Evolutionary conservation across 768 basidiomycete species (phyloP).

Genomic region (Pleurotus pulmonarius): DNA sequence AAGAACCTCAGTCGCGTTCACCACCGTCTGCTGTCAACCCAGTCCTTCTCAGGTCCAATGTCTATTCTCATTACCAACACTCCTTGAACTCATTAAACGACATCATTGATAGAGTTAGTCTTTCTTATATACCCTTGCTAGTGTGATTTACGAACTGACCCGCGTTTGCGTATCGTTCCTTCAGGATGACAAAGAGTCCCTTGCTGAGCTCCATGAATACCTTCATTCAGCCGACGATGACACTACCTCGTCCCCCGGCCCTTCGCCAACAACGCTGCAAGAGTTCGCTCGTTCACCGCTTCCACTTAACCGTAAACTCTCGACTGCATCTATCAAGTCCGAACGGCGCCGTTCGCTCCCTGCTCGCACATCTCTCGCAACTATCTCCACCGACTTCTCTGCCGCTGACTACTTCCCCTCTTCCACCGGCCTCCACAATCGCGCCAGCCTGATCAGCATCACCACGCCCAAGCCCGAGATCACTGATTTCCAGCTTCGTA

Average conservation of each 20-base stretch:
- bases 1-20: conserved; percentile 6
- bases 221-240: conserved; percentile 34
- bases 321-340: conserved; percentile 40
- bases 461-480: conserved; percentile 38
- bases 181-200: conserved; percentile 73
- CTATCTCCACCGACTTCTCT: conserved; percentile 48
- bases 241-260: conserved; percentile 12
- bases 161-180: neutral
- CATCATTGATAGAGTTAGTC: conserved; percentile 70
- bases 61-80: conserved; percentile 76
- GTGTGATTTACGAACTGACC: conserved; percentile 10
- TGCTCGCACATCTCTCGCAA: conserved; percentile 55
- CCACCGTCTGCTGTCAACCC: conserved; percentile 11
- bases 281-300: conserved; percentile 14
- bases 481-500: conserved; percentile 64
- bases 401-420: neutral
- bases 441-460: conserved; percentile 24
- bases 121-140: conserved; percentile 21
- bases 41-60: conserved; percentile 14
- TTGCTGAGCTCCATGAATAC: conserved; percentile 72
- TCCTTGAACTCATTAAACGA: conserved; percentile 79
- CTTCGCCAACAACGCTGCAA: conserved; percentile 18
- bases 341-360: conserved; percentile 74
- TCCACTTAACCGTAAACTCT: conserved; percentile 24
- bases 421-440: neutral